Base-by-base conservation (phyloP, 352 stramenopile genomes). In the Globisporangium echinulatum region DNA sequence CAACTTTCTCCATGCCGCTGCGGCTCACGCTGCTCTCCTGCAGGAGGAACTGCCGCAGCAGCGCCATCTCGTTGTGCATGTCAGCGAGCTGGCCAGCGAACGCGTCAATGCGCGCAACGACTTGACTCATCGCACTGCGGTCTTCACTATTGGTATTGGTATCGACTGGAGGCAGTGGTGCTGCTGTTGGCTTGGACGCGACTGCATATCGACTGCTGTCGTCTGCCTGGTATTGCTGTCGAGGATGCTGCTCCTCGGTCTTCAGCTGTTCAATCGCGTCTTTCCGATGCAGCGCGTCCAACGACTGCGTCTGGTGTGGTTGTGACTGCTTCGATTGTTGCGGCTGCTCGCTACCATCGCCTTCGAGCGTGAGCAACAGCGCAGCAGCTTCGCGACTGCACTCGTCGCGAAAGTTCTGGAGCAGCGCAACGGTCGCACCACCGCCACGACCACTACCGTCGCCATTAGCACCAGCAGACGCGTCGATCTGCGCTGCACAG, bases 401-500 rank as follows among this genome's bases (percentile, higher is more conserved):
- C 37, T 79, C 70, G 9, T 67, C 54, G 9, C 67, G 65, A 44
- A 88, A 75, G 38, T 54, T 58, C 59, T 79, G 68, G 33, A 87
- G 51, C 49, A 87, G 68, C n/a, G 62, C 53, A 7, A 57, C 52
- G 2, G 73, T 81, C 0, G 77, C n/a, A 49, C 61, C 70, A 14
- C 66, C 63, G 19, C 59, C 68, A 10, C 61, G 2, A 25, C 25
- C 1, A 25, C 25, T 25, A 25, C 25, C 25, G 25, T 25, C 25
- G 25, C 25, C 25, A 25, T 25, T 25, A 25, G 25, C 25, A 25
- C 1, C 59, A 52, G 79, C 72, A 5, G 84, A 56, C 14, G 57
- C 69, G 49, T 85, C 73, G 19, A 85, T 67, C 49, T 82, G 76
- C 14, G 55, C 61, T n/a, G 77, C 74, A 44, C 77, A 85, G 17